phyloP scores from a whole-genome alignment of 352 stramenopile species.

The Blastocystis sp. region DNA sequence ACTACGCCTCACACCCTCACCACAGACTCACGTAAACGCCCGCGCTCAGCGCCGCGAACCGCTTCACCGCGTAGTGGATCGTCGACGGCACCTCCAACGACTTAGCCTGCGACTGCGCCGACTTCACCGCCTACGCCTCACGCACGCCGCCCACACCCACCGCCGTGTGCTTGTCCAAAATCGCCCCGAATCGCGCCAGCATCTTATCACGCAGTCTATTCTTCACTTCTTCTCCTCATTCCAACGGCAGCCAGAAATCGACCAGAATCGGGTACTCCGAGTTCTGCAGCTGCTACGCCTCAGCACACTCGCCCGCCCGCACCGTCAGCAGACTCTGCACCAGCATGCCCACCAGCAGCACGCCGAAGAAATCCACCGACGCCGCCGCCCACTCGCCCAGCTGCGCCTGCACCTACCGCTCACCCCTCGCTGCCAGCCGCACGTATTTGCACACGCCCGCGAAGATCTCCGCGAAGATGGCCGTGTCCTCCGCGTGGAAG shows the following conservation, averaged over 20 bases:
- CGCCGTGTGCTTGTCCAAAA: slow-evolving; percentile 21
- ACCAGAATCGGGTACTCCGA: slow-evolving; percentile 15
- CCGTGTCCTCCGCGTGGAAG: slow-evolving; percentile 29
- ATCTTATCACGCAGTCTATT: slow-evolving; percentile 28
- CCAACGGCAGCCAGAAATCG: slow-evolving; percentile 39
- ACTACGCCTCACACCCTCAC: not conserved
- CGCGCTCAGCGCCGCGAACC: not conserved
- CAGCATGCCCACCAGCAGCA: slow-evolving; percentile 24
- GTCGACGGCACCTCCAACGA: not conserved
- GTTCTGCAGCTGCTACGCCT: not conserved
- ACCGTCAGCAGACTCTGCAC: slow-evolving; percentile 9
- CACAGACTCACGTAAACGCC: not conserved
- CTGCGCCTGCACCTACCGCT: not conserved
- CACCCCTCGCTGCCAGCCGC: not conserved
- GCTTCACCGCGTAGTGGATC: slow-evolving; percentile 1
- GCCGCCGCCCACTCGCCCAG: not conserved
- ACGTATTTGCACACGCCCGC: slow-evolving; percentile 47
- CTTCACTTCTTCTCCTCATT: not conserved
- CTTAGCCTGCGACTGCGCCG: slow-evolving; percentile 23
- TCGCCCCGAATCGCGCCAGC: slow-evolving; percentile 27
- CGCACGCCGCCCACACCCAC: not conserved
- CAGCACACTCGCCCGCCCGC: not conserved
- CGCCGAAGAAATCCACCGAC: slow-evolving; percentile 26
- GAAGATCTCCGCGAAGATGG: slow-evolving; percentile 21
- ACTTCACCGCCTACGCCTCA: slow-evolving; percentile 4